These are phyloP conservation scores for Arthrobotrys megalospora DNA, from an alignment of 2,329 filamentous ascomycete species.

Conservation along the genomic window DNA sequence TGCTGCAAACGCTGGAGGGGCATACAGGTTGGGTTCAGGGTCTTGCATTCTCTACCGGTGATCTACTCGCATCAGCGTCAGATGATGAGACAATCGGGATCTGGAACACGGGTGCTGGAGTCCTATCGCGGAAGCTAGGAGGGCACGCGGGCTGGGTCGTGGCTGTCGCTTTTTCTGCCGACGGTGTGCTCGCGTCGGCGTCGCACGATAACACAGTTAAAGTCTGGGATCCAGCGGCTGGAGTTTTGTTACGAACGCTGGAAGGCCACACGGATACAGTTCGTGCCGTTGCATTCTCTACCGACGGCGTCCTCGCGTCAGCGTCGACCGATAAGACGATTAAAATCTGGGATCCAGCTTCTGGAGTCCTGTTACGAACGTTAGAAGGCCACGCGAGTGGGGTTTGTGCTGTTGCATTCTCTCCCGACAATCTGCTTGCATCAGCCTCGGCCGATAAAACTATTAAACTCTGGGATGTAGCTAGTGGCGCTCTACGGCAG, in stretches of 20 bases:
- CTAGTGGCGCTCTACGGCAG: background rate
- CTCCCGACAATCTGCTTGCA: constrained; percentile 21
- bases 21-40: background rate
- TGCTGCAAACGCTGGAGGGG: constrained; percentile 4
- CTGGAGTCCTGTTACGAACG: background rate
- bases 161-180: background rate
- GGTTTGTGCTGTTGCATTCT: constrained; percentile 60
- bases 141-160: background rate
- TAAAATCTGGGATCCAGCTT: constrained; percentile 17
- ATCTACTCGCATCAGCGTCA: background rate
- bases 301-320: constrained; percentile 9
- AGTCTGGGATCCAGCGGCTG: constrained; percentile 10
- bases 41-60: constrained; percentile 24
- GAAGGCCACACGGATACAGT: background rate
- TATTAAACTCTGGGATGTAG: background rate
- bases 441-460: background rate
- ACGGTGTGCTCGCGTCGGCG: constrained; percentile 8
- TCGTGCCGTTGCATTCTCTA: background rate
- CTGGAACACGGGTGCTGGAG: background rate
- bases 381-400: background rate
- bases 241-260: background rate
- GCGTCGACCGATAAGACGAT: background rate
- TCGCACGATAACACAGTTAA: background rate
- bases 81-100: background rate
- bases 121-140: background rate